Evolutionary conservation across 805 yeast genomes (phyloP), one percentile per base, ranked within the genome.

Genomic region (Trichomonascus vanleenenianus): DNA sequence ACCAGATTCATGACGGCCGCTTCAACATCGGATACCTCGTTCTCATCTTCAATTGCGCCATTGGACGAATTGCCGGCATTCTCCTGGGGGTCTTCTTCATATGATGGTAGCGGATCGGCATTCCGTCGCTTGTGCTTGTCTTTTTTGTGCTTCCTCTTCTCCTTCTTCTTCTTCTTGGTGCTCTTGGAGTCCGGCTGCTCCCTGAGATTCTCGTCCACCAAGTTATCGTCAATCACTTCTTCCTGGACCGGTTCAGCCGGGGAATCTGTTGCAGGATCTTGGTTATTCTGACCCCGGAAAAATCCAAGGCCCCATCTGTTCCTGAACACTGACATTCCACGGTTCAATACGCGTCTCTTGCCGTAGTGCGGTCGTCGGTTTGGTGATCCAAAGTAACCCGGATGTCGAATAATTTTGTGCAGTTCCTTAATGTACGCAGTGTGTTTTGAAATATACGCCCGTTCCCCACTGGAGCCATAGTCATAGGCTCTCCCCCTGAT

Each of bases 1-100:
- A 83, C 91, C 53, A 76, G 76, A 45, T 76, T 73, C 76, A 83
- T 71, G 14, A 84, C 88, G 0, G 88, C 93, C 14, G 84, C 93
- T 56, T 83, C 93, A 2, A 83, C 93, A 11, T 34, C 38, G 10
- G 16, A 14, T 11, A 18, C 16, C 9, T 18, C 38, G 38, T 15
- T 18, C 10, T 3, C 22, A 20, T 11, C 16, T 34, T 10, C 22
- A 6, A 14, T 34, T 4, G 8, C 16, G 19, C 20, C 22, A 18
- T 18, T 34, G 16, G 16, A 6, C 12, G 20, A 9, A 5, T 10
- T 34, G 7, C 12, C 20, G 19, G 16, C 7, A 18, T 15, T 15
- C 3, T 18, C 16, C 19, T 8, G 12, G 9, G 12, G 6, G 7
- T n/a, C 12, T 3, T 10, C 16, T 4, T n/a, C 12, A 5, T 10